These are phyloP conservation scores for Nemania sp. DNA, from an alignment of 2,329 filamentous ascomycete species.

Conservation along the genomic window DNA sequence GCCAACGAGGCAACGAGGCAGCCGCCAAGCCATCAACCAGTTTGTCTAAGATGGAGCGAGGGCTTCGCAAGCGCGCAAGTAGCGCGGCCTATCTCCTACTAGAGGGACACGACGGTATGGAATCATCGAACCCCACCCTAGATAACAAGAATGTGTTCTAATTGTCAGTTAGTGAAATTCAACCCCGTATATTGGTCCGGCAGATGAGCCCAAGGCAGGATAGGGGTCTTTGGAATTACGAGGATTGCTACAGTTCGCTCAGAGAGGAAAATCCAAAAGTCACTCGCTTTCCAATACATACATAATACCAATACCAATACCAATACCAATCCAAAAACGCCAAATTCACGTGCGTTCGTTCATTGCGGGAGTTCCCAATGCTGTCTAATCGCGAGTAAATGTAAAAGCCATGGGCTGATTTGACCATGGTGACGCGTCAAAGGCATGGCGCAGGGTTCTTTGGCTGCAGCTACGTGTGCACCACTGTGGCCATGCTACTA, in stretches of 20 bases:
- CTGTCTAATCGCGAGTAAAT: neutral
- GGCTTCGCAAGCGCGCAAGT: neutral
- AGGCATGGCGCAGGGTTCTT: neutral
- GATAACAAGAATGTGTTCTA: neutral
- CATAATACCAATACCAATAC: constrained; percentile 10
- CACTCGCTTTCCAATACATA: constrained; percentile 5
- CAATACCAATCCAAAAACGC: constrained; percentile 9
- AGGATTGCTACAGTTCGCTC: neutral
- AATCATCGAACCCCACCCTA: neutral
- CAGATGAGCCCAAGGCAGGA: neutral
- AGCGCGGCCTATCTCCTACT: neutral
- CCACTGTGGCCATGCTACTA: constrained; percentile 8
- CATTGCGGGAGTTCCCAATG: neutral
- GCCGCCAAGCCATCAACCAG: constrained; percentile 32
- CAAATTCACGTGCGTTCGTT: neutral
- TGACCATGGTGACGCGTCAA: neutral
- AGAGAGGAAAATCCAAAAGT: constrained; percentile 12
- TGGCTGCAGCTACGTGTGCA: constrained; percentile 10
- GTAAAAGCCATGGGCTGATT: neutral
- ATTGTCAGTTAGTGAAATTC: constrained; percentile 13
- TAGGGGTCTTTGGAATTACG: neutral
- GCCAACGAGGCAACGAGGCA: constrained; percentile 36
- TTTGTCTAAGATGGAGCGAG: constrained; percentile 12
- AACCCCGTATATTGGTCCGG: constrained; percentile 4
- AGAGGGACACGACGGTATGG: constrained; percentile 13